Base-by-base conservation (phyloP, 2,329 filamentous ascomycete species). In the Lanzia echinophila region DNA sequence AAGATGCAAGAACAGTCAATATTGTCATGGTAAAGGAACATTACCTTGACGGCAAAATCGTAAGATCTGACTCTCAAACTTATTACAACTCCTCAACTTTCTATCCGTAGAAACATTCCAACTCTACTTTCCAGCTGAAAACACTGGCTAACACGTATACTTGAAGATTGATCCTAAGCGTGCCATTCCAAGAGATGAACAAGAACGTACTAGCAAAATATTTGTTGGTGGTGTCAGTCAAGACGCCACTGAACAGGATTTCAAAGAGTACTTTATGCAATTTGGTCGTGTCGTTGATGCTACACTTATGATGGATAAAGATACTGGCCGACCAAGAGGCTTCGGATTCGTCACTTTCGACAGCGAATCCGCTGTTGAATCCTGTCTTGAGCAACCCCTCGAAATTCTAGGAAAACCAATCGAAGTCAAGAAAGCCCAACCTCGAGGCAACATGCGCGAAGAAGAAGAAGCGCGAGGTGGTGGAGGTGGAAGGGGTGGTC, bases 21-120 rank as follows among this genome's bases (percentile, higher is more conserved):
- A 95, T 90, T 62, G 94, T 99, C 60, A 99, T 99, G 94, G 94
- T 99, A 59, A 99, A 99, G 73, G 94, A 99, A 70, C 94, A 99
- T 71, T 95, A 92, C 64, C 80, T 99, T 20, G 94, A 99, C 69
- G 94, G 94, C 58, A 99, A 99, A 73, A 96, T 99, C 71, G 94
- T 97, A 80, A 76, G 88, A 74, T 56, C 61, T 49, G 54, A 62
- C 22, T 52, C 57, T 38, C 32, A 51, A 43, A 57, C 63, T 60
- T 47, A 53, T 43, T 32, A 52, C 38, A 57, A 55, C 50, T 60
- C 28, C 48, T 45, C 48, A 22, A 38, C 12, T 54, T 53, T 47
- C 34, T 46, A 52, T 54, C 47, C 55, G 57, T 60, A 48, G 15
- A 50, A 50, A 33, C 59, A 55, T 60, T 63, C 53, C 60, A 10